Base-by-base conservation (phyloP, 768 basidiomycete genomes). In the Lepiota brunneoincarnata region DNA sequence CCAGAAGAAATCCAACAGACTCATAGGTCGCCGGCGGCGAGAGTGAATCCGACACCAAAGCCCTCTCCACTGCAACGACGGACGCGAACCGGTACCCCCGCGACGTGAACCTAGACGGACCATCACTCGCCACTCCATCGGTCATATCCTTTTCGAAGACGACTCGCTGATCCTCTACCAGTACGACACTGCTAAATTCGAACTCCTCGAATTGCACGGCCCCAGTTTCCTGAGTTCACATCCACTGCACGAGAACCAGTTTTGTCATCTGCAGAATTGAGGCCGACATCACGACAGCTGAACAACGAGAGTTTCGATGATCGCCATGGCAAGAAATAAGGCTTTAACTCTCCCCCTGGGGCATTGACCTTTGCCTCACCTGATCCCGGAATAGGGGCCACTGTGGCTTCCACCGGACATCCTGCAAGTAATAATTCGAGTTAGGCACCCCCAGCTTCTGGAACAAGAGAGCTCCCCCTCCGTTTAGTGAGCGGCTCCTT, bases 161-260 rank as follows among this genome's bases (percentile, higher is more conserved):
- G 82, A 86, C 18, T 79, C 77, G 42, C 58, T 72, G 9, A 62
- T 78, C 1, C 68, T 77, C 0, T 86, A n/a, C n/a, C n/a, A 82
- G 77, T 89, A 88, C 61, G 71, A 77, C 37, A 61, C 89, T 18
- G 69, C 73, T 6, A 77, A 84, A 0, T 73, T 82, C 58, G 89
- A 91, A 59, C 75, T 91, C 2, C 74, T 91, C 18, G 89, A 91
- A 61, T 65, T 91, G 15, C 87, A 91, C 46, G 61, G 53, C 58
- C n/a, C 59, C 56, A 12, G 49, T 57, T 26, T 42, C 23, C 44
- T 49, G 24, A 24, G 45, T 28, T 14, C 49, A 26, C 51, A 55
- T 35, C 53, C 63, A 1, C 59, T 59, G 24, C 38, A 43, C 35
- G 49, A 49, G 15, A 59, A 61, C 40, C 45, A 49, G 23, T 56